phyloP scores from a whole-genome alignment of 768 basidiomycete genomes.

The Tephrocybe sp. region DNA sequence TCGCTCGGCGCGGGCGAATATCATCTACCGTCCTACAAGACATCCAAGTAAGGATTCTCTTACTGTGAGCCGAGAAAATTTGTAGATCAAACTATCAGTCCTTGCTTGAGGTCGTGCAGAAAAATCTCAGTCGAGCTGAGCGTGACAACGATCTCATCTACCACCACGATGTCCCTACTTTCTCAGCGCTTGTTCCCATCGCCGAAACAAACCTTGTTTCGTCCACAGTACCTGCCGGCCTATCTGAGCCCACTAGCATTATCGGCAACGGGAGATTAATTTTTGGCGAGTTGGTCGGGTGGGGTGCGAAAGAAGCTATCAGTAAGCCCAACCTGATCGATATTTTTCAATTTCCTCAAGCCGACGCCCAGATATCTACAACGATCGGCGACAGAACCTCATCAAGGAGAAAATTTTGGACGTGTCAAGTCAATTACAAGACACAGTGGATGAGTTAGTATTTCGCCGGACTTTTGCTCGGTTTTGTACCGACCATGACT shows the following conservation, averaged over 20 bases:
- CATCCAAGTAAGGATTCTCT: constrained; percentile 55
- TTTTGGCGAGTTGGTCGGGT: constrained; percentile 75
- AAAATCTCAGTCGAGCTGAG: constrained; percentile 66
- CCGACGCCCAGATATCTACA: constrained; percentile 68
- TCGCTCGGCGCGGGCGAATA: constrained; percentile 63
- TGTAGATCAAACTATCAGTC: constrained; percentile 48
- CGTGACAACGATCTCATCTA: constrained; percentile 97
- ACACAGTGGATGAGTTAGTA: constrained; percentile 58
- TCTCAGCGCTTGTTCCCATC: constrained; percentile 65
- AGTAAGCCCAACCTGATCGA: constrained; percentile 48
- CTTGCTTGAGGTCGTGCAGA: constrained; percentile 68
- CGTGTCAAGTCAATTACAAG: constrained; percentile 61
- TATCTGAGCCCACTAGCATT: constrained; percentile 57
- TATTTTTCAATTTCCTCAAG: neutral
- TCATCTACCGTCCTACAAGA: constrained; percentile 71
- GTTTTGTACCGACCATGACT: neutral
- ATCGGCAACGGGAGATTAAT: constrained; percentile 57
- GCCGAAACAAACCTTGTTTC: constrained; percentile 67
- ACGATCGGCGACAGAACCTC: constrained; percentile 73
- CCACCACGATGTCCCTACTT: constrained; percentile 80
- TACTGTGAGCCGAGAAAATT: constrained; percentile 5
- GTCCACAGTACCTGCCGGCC: constrained; percentile 50
- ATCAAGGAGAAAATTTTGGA: constrained; percentile 67
- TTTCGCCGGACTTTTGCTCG: neutral
- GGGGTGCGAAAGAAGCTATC: constrained; percentile 88